Evolutionary conservation across 225 moss, liverwort and hornwort genomes (phyloP).

Genomic region (Ulota crispa): DNA sequence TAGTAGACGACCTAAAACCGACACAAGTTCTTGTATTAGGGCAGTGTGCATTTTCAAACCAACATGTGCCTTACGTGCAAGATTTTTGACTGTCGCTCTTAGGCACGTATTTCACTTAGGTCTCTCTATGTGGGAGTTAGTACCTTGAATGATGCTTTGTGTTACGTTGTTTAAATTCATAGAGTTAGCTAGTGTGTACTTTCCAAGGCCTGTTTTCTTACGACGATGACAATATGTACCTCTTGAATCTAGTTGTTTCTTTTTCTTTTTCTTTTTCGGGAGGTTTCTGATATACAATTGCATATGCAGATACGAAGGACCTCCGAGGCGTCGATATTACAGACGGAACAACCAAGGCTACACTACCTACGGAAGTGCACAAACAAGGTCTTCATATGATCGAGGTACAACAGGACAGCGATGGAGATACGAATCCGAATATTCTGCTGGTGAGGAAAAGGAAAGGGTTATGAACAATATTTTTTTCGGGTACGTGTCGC

Average conservation of each 20-base stretch:
- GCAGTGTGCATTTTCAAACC: neutral
- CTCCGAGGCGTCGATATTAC: slow-evolving; percentile 62
- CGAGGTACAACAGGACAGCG: slow-evolving; percentile 45
- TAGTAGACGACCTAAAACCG: neutral
- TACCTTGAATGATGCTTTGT: neutral
- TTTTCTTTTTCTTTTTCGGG: neutral
- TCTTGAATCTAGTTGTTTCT: neutral
- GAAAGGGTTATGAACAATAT: slow-evolving; percentile 48
- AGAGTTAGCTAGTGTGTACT: neutral
- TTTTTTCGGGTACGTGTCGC: slow-evolving; percentile 45
- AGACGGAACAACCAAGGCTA: slow-evolving; percentile 47
- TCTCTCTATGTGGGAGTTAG: neutral
- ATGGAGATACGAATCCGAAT: slow-evolving; percentile 55
- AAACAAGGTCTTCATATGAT: slow-evolving; percentile 46
- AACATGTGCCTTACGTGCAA: neutral
- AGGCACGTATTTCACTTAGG: neutral
- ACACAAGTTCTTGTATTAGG: neutral
- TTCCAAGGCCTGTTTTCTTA: neutral
- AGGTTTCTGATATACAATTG: neutral
- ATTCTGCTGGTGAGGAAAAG: slow-evolving; percentile 45
- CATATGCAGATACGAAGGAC: slow-evolving; percentile 53
- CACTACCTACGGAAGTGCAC: slow-evolving; percentile 59
- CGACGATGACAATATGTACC: neutral
- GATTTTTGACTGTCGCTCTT: no score
- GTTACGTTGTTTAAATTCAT: neutral